Evolutionary conservation across 1,284 basidiomycete genomes (phyloP).

Genomic region (Mycosarcoma mackinlayi): DNA sequence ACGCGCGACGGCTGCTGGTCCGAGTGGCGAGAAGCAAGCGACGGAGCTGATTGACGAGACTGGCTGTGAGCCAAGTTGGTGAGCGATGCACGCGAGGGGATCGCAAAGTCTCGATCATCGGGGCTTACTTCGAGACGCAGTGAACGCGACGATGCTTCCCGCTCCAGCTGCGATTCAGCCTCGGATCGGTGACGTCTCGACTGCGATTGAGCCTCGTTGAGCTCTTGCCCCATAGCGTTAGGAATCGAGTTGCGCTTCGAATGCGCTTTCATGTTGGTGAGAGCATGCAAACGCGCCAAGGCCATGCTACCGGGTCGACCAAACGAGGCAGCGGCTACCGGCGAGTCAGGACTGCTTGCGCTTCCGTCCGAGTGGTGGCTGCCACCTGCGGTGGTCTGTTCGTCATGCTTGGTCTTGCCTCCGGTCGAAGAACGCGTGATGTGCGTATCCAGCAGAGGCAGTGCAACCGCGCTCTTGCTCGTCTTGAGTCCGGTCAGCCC

Average conservation of each 20-base stretch:
- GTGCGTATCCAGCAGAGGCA: conserved; percentile 71
- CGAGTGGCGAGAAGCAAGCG: conserved; percentile 40
- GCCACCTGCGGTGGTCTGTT: conserved; percentile 14
- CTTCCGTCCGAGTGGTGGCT: conserved; percentile 39
- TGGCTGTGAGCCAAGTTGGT: conserved; percentile 32
- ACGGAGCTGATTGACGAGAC: conserved; percentile 34
- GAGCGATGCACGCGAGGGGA: conserved; percentile 31
- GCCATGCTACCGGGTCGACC: conserved; percentile 46
- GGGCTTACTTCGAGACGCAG: conserved; percentile 53
- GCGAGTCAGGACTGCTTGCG: conserved; percentile 40
- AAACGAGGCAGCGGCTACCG: conserved; percentile 21
- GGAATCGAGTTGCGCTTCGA: conserved; percentile 40
- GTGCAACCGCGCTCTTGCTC: conserved; percentile 76
- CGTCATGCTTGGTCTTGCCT: conserved; percentile 40
- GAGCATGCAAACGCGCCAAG: conserved; percentile 42
- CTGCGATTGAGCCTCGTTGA: conserved; percentile 1
- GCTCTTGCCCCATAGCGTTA: conserved; percentile 6
- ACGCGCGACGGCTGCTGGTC: conserved; percentile 26
- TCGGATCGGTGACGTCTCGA: conserved; percentile 16
- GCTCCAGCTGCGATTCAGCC: conserved; percentile 28
- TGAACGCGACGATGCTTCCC: conserved; percentile 40
- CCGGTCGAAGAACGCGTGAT: conserved; percentile 69
- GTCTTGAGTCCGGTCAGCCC: conserved; percentile 70
- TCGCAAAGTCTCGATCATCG: conserved; percentile 47
- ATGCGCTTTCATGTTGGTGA: conserved; percentile 42